Evolutionary conservation across 78 protist genomes (phyloP), one percentile per base, ranked within the genome.

Genomic region (Tieghemostelium lacteum): DNA sequence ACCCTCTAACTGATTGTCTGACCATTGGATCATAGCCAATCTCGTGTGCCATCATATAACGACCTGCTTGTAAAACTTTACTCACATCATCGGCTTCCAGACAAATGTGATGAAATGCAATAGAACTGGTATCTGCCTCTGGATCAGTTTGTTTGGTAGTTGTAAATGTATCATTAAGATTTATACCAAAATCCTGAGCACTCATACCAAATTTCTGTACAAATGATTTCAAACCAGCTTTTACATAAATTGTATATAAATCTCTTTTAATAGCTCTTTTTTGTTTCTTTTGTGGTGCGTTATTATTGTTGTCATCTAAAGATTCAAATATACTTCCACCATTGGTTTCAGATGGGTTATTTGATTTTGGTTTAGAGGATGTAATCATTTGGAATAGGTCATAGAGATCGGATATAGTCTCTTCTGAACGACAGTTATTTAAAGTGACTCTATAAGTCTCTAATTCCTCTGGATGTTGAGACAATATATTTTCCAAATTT

Each of bases 21-120:
- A 88, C 93, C 28, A 45, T 37, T 29, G 93, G 93, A 75, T 88
- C 87, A 22, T 54, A 88, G 2, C 88, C 93, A 61, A 88, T 88
- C 50, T 88, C 93, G 12, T 88, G 93, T 2, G 93, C 93, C 80
- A 77, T 77, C 70, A 77, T 37, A 61, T 71, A 73, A 45, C 93
- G 73, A 19, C 87, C 39, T 0, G 87, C 93, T 40, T 75, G 73
- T 1, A 88, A 31, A 6, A 88, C 87, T 3, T 26, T 37, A 19
- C 66, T 70, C 19, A n/a, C 42, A 4, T 31, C 39, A 0, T 36
- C 78, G 12, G 64, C 50, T 50, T 88, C 93, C 10, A 58, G n/a
- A 37, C 88, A 73, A 65, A 77, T 70, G 28, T 54, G 37, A 6
- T 31, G 39, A 34, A 54, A 17, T 0, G 93, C 93, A 2, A 37